Percentiles rank a stretch among this genome's conserved stretches.
Conservation (phyloP, 2,329 filamentous ascomycete genomes). For the Trematosphaeria pertusa region DNA sequence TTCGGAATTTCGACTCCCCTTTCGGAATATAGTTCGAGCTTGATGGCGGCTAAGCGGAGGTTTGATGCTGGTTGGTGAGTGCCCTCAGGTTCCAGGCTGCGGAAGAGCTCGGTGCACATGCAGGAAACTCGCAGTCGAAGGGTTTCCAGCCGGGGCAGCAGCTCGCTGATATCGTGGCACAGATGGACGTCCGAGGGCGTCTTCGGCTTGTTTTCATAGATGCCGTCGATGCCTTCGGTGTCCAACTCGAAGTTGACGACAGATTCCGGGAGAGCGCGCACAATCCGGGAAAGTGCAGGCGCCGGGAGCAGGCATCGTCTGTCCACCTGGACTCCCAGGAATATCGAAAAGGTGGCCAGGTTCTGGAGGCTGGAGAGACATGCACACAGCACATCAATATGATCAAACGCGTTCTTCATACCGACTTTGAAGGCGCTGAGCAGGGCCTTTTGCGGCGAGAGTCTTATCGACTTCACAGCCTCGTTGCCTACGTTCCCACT, state of each 20-base stretch:
- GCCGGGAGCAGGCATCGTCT: conserved; percentile 1
- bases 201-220: background rate
- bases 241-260: conserved; percentile 9
- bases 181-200: background rate
- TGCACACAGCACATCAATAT: conserved; percentile 4
- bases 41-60: conserved; percentile 3
- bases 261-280: conserved; percentile 1
- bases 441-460: background rate
- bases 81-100: background rate
- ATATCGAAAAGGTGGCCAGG: conserved; percentile 2
- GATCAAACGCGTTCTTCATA: conserved; percentile 6
- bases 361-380: conserved; percentile 2
- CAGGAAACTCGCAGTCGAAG: conserved; percentile 8
- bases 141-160: conserved; percentile 7
- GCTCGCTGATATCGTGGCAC: conserved; percentile 8
- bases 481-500: background rate
- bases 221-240: conserved; percentile 3
- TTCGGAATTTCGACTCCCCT: too few species aligned
- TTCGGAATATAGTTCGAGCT: too few species aligned
- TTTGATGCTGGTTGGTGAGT: conserved; percentile 1
- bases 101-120: conserved; percentile 6
- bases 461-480: background rate
- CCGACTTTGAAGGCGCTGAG: conserved; percentile 8
- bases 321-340: conserved; percentile 4
- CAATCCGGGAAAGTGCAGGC: conserved; percentile 1